phyloP scores from a whole-genome alignment of 2,329 filamentous ascomycete genomes.

The Stachybotrys echinatus region DNA sequence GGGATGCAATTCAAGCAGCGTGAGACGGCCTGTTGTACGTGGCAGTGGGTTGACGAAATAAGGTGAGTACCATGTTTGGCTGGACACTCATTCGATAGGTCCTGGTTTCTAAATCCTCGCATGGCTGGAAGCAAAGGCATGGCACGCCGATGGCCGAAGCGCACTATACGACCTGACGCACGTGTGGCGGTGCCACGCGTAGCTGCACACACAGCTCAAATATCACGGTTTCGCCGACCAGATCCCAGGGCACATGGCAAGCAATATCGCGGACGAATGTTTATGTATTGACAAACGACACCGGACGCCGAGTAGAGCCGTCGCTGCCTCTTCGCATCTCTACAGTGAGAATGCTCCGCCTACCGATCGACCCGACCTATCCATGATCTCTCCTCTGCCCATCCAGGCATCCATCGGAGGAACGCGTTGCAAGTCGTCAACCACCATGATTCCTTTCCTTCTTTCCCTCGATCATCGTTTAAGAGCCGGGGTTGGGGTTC shows the following conservation, averaged over 20 bases:
- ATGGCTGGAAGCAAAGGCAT: too few species aligned
- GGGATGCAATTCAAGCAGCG: too few species aligned
- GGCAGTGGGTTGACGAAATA: too few species aligned
- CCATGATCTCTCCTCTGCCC: conserved; percentile 22
- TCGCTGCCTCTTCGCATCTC: conserved; percentile 30
- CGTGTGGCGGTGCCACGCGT: too few species aligned
- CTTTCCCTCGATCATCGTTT: conserved; percentile 28
- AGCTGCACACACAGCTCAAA: too few species aligned
- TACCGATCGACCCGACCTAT: conserved; percentile 28
- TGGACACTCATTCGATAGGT: too few species aligned
- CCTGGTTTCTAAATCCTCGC: too few species aligned
- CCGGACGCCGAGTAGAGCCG: conserved; percentile 33
- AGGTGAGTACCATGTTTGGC: too few species aligned
- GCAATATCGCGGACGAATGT: conserved; percentile 21
- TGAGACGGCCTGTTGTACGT: too few species aligned
- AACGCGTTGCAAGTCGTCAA: conserved; percentile 18
- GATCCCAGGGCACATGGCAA: background rate
- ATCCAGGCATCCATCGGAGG: conserved; percentile 22
- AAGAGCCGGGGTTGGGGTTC: conserved; percentile 80
- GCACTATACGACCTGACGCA: too few species aligned
- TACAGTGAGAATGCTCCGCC: conserved; percentile 25
- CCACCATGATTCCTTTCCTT: conserved; percentile 16
- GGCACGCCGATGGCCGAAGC: too few species aligned
- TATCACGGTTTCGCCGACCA: background rate
- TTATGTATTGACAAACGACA: conserved; percentile 37